Evolutionary conservation across 1,284 basidiomycete genomes (phyloP).

Genomic region (Fomitiporia mediterranea): DNA sequence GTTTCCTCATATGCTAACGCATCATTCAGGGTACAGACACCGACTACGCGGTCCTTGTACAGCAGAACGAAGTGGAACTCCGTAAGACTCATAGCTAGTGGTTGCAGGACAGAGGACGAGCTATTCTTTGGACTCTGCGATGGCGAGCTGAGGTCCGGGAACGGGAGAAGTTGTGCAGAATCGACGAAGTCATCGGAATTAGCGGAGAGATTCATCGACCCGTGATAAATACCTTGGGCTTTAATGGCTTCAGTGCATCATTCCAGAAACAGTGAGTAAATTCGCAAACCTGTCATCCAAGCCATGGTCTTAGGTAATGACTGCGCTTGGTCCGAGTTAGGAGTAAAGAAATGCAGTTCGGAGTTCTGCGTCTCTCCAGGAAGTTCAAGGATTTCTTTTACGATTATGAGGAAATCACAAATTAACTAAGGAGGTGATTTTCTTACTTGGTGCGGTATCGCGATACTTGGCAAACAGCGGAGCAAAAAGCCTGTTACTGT

Average conservation of each 20-base stretch:
- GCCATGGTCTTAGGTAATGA: constrained; percentile 69
- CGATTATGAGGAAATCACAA: constrained; percentile 6
- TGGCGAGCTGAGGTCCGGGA: constrained; percentile 41
- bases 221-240: constrained; percentile 86
- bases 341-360: constrained; percentile 73
- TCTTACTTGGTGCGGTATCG: constrained; percentile 76
- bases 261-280: too few species aligned
- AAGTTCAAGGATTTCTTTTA: constrained; percentile 79
- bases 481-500: constrained; percentile 74
- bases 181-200: constrained; percentile 76
- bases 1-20: constrained; percentile 80
- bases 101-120: constrained; percentile 30
- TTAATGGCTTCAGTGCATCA: constrained; percentile 12
- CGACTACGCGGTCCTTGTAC: constrained; percentile 77
- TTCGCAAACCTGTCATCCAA: constrained; percentile 81
- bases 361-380: constrained; percentile 72
- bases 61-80: constrained; percentile 92
- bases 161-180: constrained; percentile 65
- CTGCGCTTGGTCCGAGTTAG: constrained; percentile 61
- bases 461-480: constrained; percentile 69
- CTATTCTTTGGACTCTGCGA: constrained; percentile 18
- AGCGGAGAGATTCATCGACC: constrained; percentile 63
- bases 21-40: constrained; percentile 79
- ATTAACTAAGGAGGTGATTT: neutral
- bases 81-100: constrained; percentile 78